Percentiles rank a stretch among this genome's conserved stretches.
Evolutionary conservation across 257 asterid species (phyloP).

Genomic region (Catharanthus roseus): DNA sequence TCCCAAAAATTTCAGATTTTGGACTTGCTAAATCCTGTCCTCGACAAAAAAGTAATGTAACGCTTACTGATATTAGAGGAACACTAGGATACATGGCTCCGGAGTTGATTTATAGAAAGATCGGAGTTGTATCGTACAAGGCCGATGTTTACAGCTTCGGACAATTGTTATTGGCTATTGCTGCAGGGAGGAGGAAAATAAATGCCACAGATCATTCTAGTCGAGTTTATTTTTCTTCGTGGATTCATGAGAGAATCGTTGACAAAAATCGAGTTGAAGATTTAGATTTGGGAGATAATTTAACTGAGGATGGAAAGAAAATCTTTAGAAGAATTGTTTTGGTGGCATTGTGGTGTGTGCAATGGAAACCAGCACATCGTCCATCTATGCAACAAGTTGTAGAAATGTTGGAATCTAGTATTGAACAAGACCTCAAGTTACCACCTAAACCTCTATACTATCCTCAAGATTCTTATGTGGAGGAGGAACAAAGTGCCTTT

Average conservation of each 20-base stretch:
- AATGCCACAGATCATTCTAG: conserved; percentile 12
- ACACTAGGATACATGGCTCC: conserved; percentile 29
- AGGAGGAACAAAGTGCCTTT: no score
- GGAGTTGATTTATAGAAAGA: conserved; percentile 13
- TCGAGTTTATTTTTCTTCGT: conserved; percentile 10
- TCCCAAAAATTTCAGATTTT: conserved; percentile 20
- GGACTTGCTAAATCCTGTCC: conserved; percentile 16
- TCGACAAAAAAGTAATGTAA: background rate
- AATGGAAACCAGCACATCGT: conserved; percentile 14
- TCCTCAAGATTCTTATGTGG: conserved; percentile 2
- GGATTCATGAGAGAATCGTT: conserved; percentile 19
- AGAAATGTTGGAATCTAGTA: conserved; percentile 17
- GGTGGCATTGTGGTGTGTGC: conserved; percentile 25
- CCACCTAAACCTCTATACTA: conserved; percentile 20
- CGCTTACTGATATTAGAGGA: conserved; percentile 19
- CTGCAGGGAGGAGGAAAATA: conserved; percentile 15
- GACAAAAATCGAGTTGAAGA: conserved; percentile 1
- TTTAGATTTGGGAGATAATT: background rate
- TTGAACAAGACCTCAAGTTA: background rate
- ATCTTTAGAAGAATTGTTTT: conserved; percentile 10
- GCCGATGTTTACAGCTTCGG: conserved; percentile 29
- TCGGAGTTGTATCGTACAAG: conserved; percentile 19
- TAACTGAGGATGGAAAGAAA: conserved; percentile 5
- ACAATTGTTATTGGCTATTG: conserved; percentile 20
- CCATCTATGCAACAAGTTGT: conserved; percentile 22